Percentiles rank a stretch among this genome's conserved stretches.
phyloP scores from a whole-genome alignment of 306 rosid species.

The Oxytropis ochrocephala region DNA sequence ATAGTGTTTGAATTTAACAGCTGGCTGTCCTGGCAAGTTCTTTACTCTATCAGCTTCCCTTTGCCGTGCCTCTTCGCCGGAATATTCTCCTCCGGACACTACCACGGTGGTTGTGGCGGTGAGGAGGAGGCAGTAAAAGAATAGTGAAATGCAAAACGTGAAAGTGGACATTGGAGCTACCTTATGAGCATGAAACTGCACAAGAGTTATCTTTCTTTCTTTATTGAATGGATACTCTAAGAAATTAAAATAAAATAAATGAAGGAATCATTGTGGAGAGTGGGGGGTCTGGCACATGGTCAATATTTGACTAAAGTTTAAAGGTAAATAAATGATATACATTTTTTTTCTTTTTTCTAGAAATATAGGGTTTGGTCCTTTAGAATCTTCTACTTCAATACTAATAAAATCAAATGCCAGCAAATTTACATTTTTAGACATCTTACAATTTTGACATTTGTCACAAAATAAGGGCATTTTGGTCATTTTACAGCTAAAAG shows the following conservation, averaged over 20 bases:
- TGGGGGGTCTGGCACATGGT: not conserved
- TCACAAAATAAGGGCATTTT: too few species aligned
- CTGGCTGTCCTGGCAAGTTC: slow-evolving; percentile 54
- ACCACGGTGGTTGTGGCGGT: not conserved
- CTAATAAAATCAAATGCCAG: too few species aligned
- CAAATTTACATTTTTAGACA: too few species aligned
- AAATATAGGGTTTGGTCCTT: not conserved
- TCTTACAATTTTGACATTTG: too few species aligned
- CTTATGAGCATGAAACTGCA: not conserved
- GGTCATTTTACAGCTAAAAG: too few species aligned
- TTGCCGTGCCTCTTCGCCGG: not conserved
- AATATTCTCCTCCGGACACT: not conserved
- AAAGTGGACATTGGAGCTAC: slow-evolving; percentile 9
- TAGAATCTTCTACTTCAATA: too few species aligned
- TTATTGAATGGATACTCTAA: not conserved
- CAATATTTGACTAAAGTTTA: not conserved
- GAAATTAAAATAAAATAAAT: too few species aligned
- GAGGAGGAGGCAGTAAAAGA: not conserved
- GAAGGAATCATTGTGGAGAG: not conserved
- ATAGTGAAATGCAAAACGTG: not conserved
- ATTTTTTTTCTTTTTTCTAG: too few species aligned
- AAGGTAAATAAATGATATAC: not conserved
- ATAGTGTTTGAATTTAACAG: slow-evolving; percentile 48
- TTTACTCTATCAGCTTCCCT: slow-evolving; percentile 49
- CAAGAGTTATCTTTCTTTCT: not conserved